A percentile compares a stretch with the other conserved stretches of the same genome.
phyloP scores from a whole-genome alignment of 2,329 filamentous ascomycete species.

The Macrophomina phaseolina region DNA sequence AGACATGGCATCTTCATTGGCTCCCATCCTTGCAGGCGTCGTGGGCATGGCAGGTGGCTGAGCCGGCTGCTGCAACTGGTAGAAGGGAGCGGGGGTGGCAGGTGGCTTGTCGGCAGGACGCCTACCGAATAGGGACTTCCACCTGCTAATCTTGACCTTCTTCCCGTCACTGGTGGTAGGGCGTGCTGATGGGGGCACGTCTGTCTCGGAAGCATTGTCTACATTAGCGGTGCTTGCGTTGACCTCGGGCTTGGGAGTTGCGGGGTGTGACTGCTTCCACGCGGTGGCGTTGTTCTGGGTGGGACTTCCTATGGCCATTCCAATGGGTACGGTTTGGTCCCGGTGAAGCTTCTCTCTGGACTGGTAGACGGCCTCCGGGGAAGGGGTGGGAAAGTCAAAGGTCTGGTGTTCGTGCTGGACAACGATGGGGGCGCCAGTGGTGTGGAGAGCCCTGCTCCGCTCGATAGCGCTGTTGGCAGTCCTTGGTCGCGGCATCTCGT shows the following conservation, averaged over 20 bases:
- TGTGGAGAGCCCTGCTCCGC: constrained; percentile 43
- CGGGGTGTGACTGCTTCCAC: constrained; percentile 30
- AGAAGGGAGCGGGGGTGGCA: constrained; percentile 42
- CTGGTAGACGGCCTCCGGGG: constrained; percentile 39
- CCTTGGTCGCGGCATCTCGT: constrained; percentile 41
- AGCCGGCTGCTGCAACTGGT: constrained; percentile 40
- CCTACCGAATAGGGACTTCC: constrained; percentile 46
- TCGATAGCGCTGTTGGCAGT: constrained; percentile 43
- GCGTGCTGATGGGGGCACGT: constrained; percentile 7
- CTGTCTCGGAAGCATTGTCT: neutral
- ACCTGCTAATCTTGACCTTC: constrained; percentile 44
- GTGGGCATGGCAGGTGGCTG: neutral
- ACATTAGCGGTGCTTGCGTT: constrained; percentile 1
- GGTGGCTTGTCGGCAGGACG: constrained; percentile 35
- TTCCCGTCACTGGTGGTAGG: constrained; percentile 30
- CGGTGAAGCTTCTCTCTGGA: constrained; percentile 37
- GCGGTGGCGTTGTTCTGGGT: constrained; percentile 39
- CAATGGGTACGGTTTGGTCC: constrained; percentile 39
- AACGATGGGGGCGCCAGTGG: constrained; percentile 39
- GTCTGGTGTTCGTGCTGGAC: constrained; percentile 33
- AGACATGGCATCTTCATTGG: neutral
- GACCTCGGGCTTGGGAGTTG: constrained; percentile 26
- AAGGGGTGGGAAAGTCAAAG: constrained; percentile 37
- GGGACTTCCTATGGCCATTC: constrained; percentile 48
- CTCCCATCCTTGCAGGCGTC: constrained; percentile 23